Evolutionary conservation across 371 early-diverging fungal genomes (phyloP).

Genomic region (Saksenaea vasiformis): DNA sequence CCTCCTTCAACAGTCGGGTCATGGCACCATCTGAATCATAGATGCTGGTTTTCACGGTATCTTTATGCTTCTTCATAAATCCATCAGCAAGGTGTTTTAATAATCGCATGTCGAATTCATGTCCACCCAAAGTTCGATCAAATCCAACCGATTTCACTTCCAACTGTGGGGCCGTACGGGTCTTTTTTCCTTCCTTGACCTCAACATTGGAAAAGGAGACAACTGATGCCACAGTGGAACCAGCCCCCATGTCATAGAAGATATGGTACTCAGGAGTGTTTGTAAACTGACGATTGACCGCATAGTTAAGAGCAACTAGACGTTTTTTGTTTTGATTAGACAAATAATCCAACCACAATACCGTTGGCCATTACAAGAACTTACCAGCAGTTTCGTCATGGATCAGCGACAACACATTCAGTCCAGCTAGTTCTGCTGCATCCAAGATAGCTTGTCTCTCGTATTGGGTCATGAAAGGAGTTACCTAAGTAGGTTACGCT

Average conservation of each 20-base stretch:
- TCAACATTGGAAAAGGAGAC: conserved; percentile 74
- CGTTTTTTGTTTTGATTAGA: not conserved
- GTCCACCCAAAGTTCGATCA: conserved; percentile 89
- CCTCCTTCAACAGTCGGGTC: conserved; percentile 88
- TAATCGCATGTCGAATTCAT: conserved; percentile 80
- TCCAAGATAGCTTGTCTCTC: conserved; percentile 94
- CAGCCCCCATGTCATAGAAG: conserved; percentile 97
- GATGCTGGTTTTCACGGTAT: conserved; percentile 45
- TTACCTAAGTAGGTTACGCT: conserved; percentile 59
- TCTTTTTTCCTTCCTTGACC: conserved; percentile 61
- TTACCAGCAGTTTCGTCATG: conserved; percentile 92
- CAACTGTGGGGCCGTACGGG: conserved; percentile 65
- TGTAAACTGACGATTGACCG: conserved; percentile 72
- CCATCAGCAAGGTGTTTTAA: conserved; percentile 73
- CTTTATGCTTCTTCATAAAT: conserved; percentile 63
- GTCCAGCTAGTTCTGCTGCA: conserved; percentile 90
- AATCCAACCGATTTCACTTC: conserved; percentile 82
- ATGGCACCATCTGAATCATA: conserved; percentile 74
- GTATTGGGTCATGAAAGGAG: conserved; percentile 85
- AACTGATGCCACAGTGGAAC: conserved; percentile 88
- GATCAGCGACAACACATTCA: conserved; percentile 81
- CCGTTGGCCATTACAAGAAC: not conserved
- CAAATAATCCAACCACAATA: not conserved
- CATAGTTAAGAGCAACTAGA: conserved; percentile 91
- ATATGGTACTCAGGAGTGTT: conserved; percentile 79